phyloP scores from a whole-genome alignment of 192 early-diverging fungal species.

The Coemansia sp. region DNA sequence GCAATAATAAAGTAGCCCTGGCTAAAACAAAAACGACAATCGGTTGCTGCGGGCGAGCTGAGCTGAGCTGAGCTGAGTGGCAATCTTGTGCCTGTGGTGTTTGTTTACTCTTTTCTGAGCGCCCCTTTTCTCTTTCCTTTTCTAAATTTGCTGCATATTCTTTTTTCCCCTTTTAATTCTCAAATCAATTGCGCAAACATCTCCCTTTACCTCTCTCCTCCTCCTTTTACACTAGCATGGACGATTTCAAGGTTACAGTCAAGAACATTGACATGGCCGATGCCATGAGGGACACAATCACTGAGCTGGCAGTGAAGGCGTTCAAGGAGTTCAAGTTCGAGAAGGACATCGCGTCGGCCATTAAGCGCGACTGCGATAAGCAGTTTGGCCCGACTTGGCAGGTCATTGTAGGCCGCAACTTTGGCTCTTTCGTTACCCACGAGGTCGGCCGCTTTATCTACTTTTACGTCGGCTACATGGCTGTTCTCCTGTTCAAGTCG shows the following conservation, averaged over 20 bases:
- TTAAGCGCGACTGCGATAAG: slow-evolving; percentile 99
- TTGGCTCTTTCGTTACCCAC: slow-evolving; percentile 99
- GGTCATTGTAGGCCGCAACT: slow-evolving; percentile 98
- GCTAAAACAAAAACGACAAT: too few relatives aligned
- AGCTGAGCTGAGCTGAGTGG: not conserved
- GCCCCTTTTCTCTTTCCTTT: not conserved
- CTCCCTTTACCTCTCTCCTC: not conserved
- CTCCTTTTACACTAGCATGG: slow-evolving; percentile 15
- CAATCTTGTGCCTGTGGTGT: not conserved
- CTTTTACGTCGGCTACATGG: slow-evolving; percentile 95
- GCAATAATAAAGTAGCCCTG: not conserved
- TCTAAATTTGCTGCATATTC: slow-evolving; percentile 12
- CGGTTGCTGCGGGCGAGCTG: not conserved
- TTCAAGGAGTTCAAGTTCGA: slow-evolving; percentile 94
- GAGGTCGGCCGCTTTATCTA: slow-evolving; percentile 97
- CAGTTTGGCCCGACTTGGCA: slow-evolving; percentile 99
- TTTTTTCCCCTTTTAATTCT: not conserved
- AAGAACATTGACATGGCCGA: slow-evolving; percentile 99
- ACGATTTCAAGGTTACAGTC: slow-evolving; percentile 86
- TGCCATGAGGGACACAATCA: slow-evolving; percentile 93
- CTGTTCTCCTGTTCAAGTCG: slow-evolving; percentile 94
- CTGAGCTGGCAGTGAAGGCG: slow-evolving; percentile 85
- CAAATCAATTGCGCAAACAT: not conserved
- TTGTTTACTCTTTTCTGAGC: slow-evolving; percentile 7
- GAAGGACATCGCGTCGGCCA: slow-evolving; percentile 97